Conservation (phyloP, 768 basidiomycete species). For the Ramaria sp. region DNA sequence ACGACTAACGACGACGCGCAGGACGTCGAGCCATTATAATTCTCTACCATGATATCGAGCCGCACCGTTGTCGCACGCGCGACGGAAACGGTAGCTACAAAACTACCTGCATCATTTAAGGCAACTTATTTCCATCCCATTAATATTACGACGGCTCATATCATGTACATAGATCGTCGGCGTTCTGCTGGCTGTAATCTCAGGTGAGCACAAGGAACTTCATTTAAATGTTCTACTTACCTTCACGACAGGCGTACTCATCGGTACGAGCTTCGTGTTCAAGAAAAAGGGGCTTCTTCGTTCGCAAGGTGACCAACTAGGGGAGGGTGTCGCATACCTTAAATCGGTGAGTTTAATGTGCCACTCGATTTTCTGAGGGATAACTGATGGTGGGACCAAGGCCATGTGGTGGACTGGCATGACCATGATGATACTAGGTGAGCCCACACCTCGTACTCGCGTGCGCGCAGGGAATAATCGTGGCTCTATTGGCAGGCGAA, state of each 20-base stretch:
- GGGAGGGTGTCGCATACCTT: conserved; percentile 89
- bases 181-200: not conserved
- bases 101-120: not conserved
- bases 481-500: conserved; percentile 4
- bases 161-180: not conserved
- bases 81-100: not conserved
- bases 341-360: conserved; percentile 58
- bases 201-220: not conserved
- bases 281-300: conserved; percentile 91
- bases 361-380: not conserved
- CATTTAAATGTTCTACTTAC: not conserved
- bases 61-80: not conserved
- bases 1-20: not conserved
- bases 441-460: conserved; percentile 23
- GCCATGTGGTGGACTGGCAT: conserved; percentile 92
- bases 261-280: conserved; percentile 89
- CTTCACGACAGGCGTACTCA: conserved; percentile 59
- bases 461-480: not conserved
- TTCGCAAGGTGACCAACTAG: conserved; percentile 67
- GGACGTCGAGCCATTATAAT: not conserved
- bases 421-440: conserved; percentile 90
- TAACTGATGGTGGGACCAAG: conserved; percentile 25
- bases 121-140: not conserved
- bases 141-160: not conserved
- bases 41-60: not conserved